Base-by-base conservation (phyloP, 2,329 filamentous ascomycete species). In the Tothia fuscella region DNA sequence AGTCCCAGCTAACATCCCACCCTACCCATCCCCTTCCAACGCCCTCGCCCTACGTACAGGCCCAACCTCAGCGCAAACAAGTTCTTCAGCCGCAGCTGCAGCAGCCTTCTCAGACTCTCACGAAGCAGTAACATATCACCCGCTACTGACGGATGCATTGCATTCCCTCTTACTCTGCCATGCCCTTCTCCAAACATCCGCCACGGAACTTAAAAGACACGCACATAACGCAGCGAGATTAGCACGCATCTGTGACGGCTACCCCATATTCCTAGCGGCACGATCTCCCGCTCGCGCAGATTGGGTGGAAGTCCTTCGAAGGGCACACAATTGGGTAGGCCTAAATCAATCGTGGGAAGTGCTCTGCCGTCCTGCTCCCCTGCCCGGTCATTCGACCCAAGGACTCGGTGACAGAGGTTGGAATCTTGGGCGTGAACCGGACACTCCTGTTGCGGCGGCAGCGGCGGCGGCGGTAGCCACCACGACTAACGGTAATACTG, bases 171-270 rank as follows among this genome's bases (percentile, higher is more conserved):
- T 93, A 6, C 72, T 93, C 30, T 82, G 79, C 49, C 85, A 93
- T 58, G 74, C 74, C n/a, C 73, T 93, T 7, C 63, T 84, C 6
- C 84, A 89, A 58, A 93, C 85, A 0, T 82, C 83, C 0, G 59
- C 74, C 9, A 85, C 82, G 51, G 84, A 91, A 56, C 72, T 88
- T 25, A 74, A 78, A 38, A 81, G 84, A 26, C 83, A 91, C 55
- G 82, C 83, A 0, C 72, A 86, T 63, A 91, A 88, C 72, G 84
- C 81, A 4, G 82, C 84, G 13, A 77, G 84, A 4, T 68, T 91
- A 2, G 71, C 76, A 4, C 73, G 83, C 16, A 70, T 91, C 19
- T 78, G 76, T 37, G 82, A 91, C 51, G 84, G 83, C 3, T 88
- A 85, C 51, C 85, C 85, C 0, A 73, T 89, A 37, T 89, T 93